A percentile compares a stretch with the other conserved stretches of the same genome.
These are phyloP conservation scores for Fusarium sp. DNA, from an alignment of 2,329 filamentous ascomycete species.

Conservation along the genomic window DNA sequence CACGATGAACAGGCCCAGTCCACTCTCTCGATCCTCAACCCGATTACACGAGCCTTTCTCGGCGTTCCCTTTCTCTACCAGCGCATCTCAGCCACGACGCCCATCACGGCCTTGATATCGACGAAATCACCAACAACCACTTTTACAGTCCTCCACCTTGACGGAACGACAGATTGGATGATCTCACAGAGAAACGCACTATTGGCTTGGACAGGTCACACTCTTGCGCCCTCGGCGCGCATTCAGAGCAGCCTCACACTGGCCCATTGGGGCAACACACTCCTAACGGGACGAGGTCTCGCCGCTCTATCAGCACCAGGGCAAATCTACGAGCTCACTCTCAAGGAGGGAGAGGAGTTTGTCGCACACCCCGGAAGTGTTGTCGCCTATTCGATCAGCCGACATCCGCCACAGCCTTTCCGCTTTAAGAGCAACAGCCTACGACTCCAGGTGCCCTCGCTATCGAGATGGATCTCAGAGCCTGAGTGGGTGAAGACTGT, in stretches of 20 bases:
- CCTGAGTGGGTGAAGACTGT: conserved; percentile 79
- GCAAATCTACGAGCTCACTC: conserved; percentile 85
- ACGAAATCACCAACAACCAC: conserved; percentile 88
- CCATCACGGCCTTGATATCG: conserved; percentile 87
- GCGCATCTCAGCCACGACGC: conserved; percentile 85
- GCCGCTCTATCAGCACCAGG: conserved; percentile 86
- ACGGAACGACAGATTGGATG: conserved; percentile 96
- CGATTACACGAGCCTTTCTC: conserved; percentile 79
- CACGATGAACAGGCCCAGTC: conserved; percentile 75
- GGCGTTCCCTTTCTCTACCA: conserved; percentile 97
- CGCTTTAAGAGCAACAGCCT: conserved; percentile 83
- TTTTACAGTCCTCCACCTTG: conserved; percentile 87
- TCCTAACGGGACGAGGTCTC: conserved; percentile 87
- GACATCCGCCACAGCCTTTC: conserved; percentile 81
- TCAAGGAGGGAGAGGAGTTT: conserved; percentile 88
- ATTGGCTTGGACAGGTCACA: conserved; percentile 96
- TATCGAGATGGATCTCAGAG: conserved; percentile 73
- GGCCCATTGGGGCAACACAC: conserved; percentile 91
- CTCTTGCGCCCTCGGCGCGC: conserved; percentile 78
- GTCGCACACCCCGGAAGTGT: conserved; percentile 92
- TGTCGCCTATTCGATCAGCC: conserved; percentile 85
- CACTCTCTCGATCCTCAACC: conserved; percentile 86
- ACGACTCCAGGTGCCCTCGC: conserved; percentile 80
- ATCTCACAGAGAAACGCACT: conserved; percentile 86
- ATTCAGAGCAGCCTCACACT: conserved; percentile 80